These are phyloP conservation scores for Ceratocystis ficicola DNA, from an alignment of 2,329 filamentous ascomycete species.

Conservation along the genomic window DNA sequence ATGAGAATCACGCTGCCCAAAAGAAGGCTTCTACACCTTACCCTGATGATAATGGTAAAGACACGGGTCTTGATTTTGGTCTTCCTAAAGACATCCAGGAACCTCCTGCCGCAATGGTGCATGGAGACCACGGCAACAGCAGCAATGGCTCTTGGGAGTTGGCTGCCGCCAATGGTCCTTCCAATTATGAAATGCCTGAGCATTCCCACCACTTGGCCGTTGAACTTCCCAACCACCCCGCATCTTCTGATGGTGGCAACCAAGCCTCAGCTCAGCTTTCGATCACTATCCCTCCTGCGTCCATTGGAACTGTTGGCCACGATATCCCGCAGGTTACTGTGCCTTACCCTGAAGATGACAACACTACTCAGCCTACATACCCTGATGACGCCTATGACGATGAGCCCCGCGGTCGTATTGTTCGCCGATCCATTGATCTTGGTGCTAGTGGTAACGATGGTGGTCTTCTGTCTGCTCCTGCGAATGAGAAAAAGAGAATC, in stretches of 20 bases:
- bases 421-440: slow-evolving; percentile 26
- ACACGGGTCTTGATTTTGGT: slow-evolving; percentile 23
- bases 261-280: slow-evolving; percentile 15
- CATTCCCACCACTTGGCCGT: slow-evolving; percentile 13
- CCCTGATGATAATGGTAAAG: slow-evolving; percentile 27
- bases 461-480: slow-evolving; percentile 41
- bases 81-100: slow-evolving; percentile 29
- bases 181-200: slow-evolving; percentile 21
- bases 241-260: not conserved
- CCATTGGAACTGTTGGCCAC: not conserved
- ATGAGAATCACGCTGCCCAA: slow-evolving; percentile 10
- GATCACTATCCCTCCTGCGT: slow-evolving; percentile 12
- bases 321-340: slow-evolving; percentile 21
- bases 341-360: slow-evolving; percentile 23
- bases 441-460: slow-evolving; percentile 26
- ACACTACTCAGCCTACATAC: slow-evolving; percentile 22
- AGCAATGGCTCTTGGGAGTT: slow-evolving; percentile 22
- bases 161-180: slow-evolving; percentile 15
- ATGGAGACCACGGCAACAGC: slow-evolving; percentile 26
- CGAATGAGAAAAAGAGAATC: slow-evolving; percentile 44
- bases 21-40: slow-evolving; percentile 26
- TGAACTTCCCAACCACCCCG: slow-evolving; percentile 13
- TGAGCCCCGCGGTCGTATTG: slow-evolving; percentile 31
- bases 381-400: slow-evolving; percentile 23
- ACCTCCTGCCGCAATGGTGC: slow-evolving; percentile 29